These are phyloP conservation scores for Epichloe aotearoae DNA, from an alignment of 2,329 filamentous ascomycete species.

Conservation along the genomic window DNA sequence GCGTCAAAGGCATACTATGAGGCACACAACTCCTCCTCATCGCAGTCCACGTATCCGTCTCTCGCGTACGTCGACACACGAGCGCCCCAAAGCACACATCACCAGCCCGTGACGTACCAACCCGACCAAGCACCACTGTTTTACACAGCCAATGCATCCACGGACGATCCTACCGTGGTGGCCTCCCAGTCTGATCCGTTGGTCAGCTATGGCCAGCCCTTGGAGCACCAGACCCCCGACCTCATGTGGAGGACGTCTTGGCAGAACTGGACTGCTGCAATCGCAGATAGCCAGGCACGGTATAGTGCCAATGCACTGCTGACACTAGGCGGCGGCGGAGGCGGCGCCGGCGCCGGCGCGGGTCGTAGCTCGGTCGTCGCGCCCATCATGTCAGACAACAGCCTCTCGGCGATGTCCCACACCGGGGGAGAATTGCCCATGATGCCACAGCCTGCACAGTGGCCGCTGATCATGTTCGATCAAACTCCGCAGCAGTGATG, in stretches of 20 bases:
- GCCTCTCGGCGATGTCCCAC: conserved; percentile 1
- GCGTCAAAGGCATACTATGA: conserved; percentile 19
- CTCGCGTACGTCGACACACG: conserved; percentile 18
- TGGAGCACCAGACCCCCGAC: conserved; percentile 15
- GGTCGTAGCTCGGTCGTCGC: background rate
- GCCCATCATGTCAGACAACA: conserved; percentile 2
- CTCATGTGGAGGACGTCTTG: conserved; percentile 32
- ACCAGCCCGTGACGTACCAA: conserved; percentile 11
- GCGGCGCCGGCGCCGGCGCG: background rate
- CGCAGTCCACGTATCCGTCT: conserved; percentile 17
- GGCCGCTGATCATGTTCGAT: conserved; percentile 21
- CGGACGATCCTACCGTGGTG: conserved; percentile 10
- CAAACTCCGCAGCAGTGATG: conserved; percentile 7
- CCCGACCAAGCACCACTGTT: conserved; percentile 15
- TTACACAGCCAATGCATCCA: conserved; percentile 12
- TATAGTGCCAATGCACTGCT: conserved; percentile 37
- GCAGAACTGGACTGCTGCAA: conserved; percentile 41
- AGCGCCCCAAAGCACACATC: background rate
- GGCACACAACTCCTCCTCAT: conserved; percentile 11
- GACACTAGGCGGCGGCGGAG: conserved; percentile 25
- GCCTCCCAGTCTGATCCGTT: conserved; percentile 23
- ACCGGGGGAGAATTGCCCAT: conserved; percentile 12
- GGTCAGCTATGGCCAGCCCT: conserved; percentile 27
- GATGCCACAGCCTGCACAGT: conserved; percentile 16
- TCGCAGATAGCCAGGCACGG: conserved; percentile 35